phyloP scores from a whole-genome alignment of 768 basidiomycete species.

The Boletus sp. region DNA sequence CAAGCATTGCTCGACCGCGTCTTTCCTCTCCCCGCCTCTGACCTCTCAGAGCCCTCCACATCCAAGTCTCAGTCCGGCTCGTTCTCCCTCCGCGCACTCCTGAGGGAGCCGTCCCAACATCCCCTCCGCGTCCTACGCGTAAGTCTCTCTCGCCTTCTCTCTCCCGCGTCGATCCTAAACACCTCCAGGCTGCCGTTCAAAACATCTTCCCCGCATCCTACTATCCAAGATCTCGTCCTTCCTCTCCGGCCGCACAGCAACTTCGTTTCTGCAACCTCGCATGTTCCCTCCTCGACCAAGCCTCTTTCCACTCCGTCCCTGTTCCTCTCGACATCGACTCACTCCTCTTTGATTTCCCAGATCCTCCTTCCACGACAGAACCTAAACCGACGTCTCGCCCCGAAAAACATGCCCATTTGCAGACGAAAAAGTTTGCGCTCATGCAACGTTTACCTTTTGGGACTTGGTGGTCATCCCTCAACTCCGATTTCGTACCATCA shows the following conservation, averaged over 20 bases:
- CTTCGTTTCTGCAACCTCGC: constrained; percentile 75
- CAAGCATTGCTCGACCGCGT: constrained; percentile 81
- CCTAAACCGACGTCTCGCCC: constrained; percentile 19
- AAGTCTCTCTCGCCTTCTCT: constrained; percentile 31
- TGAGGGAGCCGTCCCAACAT: constrained; percentile 52
- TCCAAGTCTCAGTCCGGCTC: constrained; percentile 33
- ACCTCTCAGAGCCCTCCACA: constrained; percentile 42
- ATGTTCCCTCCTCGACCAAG: constrained; percentile 67
- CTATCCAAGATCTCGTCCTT: constrained; percentile 60
- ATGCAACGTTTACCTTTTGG: constrained; percentile 76
- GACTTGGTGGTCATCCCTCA: constrained; percentile 78
- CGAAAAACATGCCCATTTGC: constrained; percentile 29
- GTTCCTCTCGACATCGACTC: constrained; percentile 46
- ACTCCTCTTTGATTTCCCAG: constrained; percentile 35
- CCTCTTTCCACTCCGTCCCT: constrained; percentile 49
- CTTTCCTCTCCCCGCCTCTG: constrained; percentile 50
- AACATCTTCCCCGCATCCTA: constrained; percentile 69
- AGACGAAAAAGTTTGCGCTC: constrained; percentile 65
- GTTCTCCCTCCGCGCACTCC: constrained; percentile 55
- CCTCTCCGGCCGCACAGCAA: constrained; percentile 65
- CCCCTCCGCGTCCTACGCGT: constrained; percentile 57
- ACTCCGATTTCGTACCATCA: constrained; percentile 40
- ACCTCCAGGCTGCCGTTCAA: constrained; percentile 57
- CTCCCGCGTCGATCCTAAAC: constrained; percentile 2
- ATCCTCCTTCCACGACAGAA: constrained; percentile 23